Evolutionary conservation across 2,329 filamentous ascomycete genomes (phyloP), one percentile per base, ranked within the genome.

Genomic region (Juglanconis juglandina): DNA sequence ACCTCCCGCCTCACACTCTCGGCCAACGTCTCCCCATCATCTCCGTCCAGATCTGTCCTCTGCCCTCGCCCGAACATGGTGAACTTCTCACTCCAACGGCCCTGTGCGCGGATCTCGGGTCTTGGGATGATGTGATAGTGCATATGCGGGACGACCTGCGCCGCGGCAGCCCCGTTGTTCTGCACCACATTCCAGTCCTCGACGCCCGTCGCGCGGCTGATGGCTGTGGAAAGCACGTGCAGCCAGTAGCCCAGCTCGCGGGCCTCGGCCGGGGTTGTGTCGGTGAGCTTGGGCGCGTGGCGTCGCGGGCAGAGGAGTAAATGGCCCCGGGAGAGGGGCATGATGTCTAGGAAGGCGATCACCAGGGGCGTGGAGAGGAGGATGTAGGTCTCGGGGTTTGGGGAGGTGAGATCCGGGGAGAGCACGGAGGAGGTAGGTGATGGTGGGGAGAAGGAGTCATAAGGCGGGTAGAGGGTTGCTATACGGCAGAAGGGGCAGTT

Each of bases 141-240:
- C 53, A 96, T 88, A 73, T 98, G 94, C 30, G 90, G 89, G 2
- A 98, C 92, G 14, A 96, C 92, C 76, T 98, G 94, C 2, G 92
- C 92, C 2, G 94, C 94, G 37, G 92, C 86, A 3, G 87, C 87
- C 14, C 94, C 92, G 68, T 97, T 98, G 72, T 98, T 98, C 78
- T 98, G 94, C 58, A 98, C 91, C 35, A 98, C 87, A 74, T 99
- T 99, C 89, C 94, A 98, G 76, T 97, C 93, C 54, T 80, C 81
- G 1, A 91, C 84, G 9, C 87, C 89, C 2, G 88, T 90, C 0
- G 87, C 85, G 55, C 79, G 80, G 37, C 86, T 82, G 42, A 96
- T 80, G 0, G 90, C 90, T 24, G 84, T 79, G 17, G 89, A 90
- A 2, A 97, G 77, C 3, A 94, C 74, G 39, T 91, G 87, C 34